phyloP scores from a whole-genome alignment of 805 yeast genomes.

The Brettanomyces naardenensis region DNA sequence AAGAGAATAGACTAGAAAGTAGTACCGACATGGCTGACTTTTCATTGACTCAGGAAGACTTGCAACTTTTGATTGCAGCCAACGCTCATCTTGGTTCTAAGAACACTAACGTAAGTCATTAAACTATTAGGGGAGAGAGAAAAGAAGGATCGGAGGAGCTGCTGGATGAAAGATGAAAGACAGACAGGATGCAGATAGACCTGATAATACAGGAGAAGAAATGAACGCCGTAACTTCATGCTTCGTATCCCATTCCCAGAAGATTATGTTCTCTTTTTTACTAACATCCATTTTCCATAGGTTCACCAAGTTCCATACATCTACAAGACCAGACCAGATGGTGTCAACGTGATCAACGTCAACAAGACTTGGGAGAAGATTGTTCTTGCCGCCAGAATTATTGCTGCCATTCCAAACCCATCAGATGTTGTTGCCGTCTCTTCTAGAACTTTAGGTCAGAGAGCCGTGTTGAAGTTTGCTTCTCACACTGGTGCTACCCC shows the following conservation, averaged over 20 bases:
- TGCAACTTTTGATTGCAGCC: conserved; percentile 98
- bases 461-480: conserved; percentile 99
- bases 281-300: conserved; percentile 29
- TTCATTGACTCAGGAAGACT: conserved; percentile 82
- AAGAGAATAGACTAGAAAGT: conserved; percentile 5
- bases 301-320: conserved; percentile 97
- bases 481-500: conserved; percentile 99
- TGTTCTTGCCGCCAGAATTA: conserved; percentile 98
- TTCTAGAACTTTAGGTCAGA: conserved; percentile 99
- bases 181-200: not conserved
- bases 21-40: conserved; percentile 28
- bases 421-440: conserved; percentile 98
- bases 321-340: conserved; percentile 98
- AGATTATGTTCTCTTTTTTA: too few relatives aligned
- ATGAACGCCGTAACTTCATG: too few relatives aligned
- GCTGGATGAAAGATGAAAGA: not conserved
- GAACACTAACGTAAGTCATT: conserved; percentile 95
- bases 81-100: conserved; percentile 99
- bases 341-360: conserved; percentile 96
- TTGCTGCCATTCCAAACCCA: conserved; percentile 98
- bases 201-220: not conserved
- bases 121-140: too few relatives aligned
- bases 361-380: conserved; percentile 99
- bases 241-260: too few relatives aligned
- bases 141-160: not conserved